Percentiles rank a stretch among this genome's conserved stretches.
Conservation (phyloP, 164 flowering plant species). For the Paratinospora sagittata region DNA sequence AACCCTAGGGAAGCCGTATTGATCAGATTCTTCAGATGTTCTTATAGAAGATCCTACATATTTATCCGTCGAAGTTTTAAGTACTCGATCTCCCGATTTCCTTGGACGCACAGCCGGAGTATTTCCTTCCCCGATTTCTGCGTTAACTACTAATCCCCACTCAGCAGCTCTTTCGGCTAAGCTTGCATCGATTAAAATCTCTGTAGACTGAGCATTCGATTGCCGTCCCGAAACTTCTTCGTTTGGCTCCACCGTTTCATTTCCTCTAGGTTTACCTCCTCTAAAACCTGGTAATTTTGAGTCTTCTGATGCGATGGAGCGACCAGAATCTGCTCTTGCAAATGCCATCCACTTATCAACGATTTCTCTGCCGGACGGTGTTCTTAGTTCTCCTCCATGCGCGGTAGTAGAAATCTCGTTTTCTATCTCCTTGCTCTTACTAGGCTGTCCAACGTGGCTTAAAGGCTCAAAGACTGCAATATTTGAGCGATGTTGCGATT, state of each 20-base stretch:
- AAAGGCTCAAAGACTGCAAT: slow-evolving; percentile 18
- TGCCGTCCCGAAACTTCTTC: background rate
- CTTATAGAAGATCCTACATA: slow-evolving; percentile 27
- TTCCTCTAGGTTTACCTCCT: background rate
- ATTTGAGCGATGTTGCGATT: background rate
- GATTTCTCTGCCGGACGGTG: slow-evolving; percentile 18
- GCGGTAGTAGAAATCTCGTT: background rate
- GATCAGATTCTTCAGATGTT: slow-evolving; percentile 44
- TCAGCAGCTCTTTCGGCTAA: slow-evolving; percentile 34
- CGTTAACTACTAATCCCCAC: slow-evolving; percentile 29
- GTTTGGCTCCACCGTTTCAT: background rate
- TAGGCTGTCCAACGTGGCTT: background rate
- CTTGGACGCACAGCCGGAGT: slow-evolving; percentile 16
- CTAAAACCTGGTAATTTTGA: background rate
- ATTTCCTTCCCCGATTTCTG: slow-evolving; percentile 25
- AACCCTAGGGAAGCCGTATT: slow-evolving; percentile 49
- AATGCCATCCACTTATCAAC: slow-evolving; percentile 37
- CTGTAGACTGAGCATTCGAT: slow-evolving; percentile 11
- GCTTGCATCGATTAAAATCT: slow-evolving; percentile 21
- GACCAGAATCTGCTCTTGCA: slow-evolving; percentile 2
- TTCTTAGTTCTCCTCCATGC: slow-evolving; percentile 6
- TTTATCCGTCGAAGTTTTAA: slow-evolving; percentile 25
- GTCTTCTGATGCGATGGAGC: slow-evolving; percentile 2
- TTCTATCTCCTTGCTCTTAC: slow-evolving; percentile 11
- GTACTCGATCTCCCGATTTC: slow-evolving; percentile 21